phyloP scores from a whole-genome alignment of 75 land plant species.

The Selaginella tamariscina region DNA sequence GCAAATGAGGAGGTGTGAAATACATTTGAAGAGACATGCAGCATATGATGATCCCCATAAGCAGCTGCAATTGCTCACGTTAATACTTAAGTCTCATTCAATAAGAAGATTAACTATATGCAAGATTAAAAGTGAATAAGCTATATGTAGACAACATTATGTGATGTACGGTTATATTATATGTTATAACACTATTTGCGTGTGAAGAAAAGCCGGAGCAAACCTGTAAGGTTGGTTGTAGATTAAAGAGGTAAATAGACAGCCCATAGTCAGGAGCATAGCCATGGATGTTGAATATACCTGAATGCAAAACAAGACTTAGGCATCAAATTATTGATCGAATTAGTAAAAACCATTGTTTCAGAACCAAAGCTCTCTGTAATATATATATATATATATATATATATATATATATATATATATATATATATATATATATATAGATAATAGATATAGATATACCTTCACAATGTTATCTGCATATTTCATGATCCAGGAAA shows the following conservation, averaged over 20 bases:
- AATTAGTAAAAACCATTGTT: too few species aligned
- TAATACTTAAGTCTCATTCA: background rate
- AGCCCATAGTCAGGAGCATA: slow-evolving; percentile 83
- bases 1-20: slow-evolving; percentile 68
- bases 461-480: slow-evolving; percentile 98
- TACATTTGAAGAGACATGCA: slow-evolving; percentile 92
- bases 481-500: slow-evolving; percentile 98
- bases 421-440: too few species aligned
- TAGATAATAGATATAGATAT: too few species aligned
- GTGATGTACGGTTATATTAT: too few species aligned
- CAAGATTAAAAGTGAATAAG: too few species aligned
- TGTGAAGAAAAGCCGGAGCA: background rate
- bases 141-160: too few species aligned
- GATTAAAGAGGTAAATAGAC: slow-evolving; percentile 63
- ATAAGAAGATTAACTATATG: background rate
- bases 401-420: too few species aligned
- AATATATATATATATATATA: too few species aligned
- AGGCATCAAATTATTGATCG: too few species aligned
- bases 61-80: slow-evolving; percentile 44
- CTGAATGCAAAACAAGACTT: slow-evolving; percentile 24
- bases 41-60: slow-evolving; percentile 79
- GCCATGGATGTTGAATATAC: slow-evolving; percentile 99
- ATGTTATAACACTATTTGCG: too few species aligned
- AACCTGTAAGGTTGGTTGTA: slow-evolving; percentile 84
- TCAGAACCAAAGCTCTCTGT: too few species aligned